Base-by-base conservation (phyloP, 148 eudicot genomes). In the Fagopyrum esculentum region DNA sequence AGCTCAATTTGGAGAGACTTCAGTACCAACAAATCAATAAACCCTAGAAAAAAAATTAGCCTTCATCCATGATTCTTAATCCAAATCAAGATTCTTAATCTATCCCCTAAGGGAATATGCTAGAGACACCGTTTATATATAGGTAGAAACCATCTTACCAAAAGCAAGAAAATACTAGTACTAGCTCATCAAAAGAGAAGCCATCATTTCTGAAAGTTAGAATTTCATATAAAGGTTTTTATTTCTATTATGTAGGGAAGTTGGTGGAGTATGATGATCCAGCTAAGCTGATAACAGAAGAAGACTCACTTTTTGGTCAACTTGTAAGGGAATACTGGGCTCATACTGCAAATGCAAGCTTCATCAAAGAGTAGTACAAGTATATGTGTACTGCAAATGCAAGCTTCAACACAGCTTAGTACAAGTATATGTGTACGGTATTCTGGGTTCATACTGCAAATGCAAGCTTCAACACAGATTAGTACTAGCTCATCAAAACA, bases 201-300 rank as follows among this genome's bases (percentile, higher is more conserved):
- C 9, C 26, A 57, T 19, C 11, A 44, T 45, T 7, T 46, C 69
- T 63, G 22, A 22, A 26, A 9, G 26, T 6, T 63, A 4, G 40
- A 22, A 40, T 4, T 35, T 29, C 2, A 43, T n/a, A 40, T 45
- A 12, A 22, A 47, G 69, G 35, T 29, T 61, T 26, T 61, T 61
- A 11, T 59, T 59, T 49, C 9, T 22, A 22, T 17, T 40, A 19
- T 22, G 11, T 6, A 88, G 91, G 91, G 56, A 84, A 80, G 70
- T 48, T 86, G 44, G 84, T 79, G 54, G 91, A 88, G 76, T 88
- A 77, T 74, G 92, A 86, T 15, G 81, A 83, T 71, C 92, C 92
- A 16, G 72, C 73, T 66, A 86, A 83, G 75, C 83, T 89, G n/a
- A 81, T 89, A 63, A 79, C 80, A 13, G 77, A 73, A 68, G 82